Evolutionary conservation across 2,329 filamentous ascomycete genomes (phyloP), one percentile per base, ranked within the genome.

Genomic region (Exophiala sp.): DNA sequence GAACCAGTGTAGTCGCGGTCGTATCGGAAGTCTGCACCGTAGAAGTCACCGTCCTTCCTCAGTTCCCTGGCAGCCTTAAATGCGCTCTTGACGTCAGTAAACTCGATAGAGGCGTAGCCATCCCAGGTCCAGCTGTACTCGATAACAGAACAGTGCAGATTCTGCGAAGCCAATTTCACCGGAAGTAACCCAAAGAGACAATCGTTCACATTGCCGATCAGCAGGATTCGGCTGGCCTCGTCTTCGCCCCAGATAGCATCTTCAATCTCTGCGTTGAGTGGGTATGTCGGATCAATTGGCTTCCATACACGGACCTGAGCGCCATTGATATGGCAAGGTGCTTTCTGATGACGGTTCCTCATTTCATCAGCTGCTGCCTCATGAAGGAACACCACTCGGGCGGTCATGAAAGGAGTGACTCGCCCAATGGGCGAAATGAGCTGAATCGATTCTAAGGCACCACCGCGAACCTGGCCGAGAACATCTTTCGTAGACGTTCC

Each of bases 221-320:
- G 27, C 22, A 61, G 46, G 30, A 61, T 58, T n/a, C 58, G 49
- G 18, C 55, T 55, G 27, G 50, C 51, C 14, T 37, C 32, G 5
- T 43, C 16, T n/a, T 30, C 22, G 30, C 54, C 45, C 19, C 43
- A 57, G 30, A 61, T 53, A 9, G 37, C 56, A 7, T 51, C 43
- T n/a, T 57, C 52, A 8, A 61, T 29, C 6, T 57, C 45, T 11
- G 18, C 39, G 18, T 39, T 52, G 43, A 56, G 53, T 23, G 59
- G 59, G 39, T 61, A 61, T 1, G 59, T 61, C 1, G 56, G 57
- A 44, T 59, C 57, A 8, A 49, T 46, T n/a, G 56, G 53, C 46
- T 55, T 56, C 56, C 56, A 61, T 39, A 52, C 46, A 14, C 52
- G 49, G 16, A 61, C 53, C 11, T 30, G 30, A 11, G 43, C 24